Base-by-base conservation (phyloP, 208 protist species). In the Wallacemonas collosoma region DNA sequence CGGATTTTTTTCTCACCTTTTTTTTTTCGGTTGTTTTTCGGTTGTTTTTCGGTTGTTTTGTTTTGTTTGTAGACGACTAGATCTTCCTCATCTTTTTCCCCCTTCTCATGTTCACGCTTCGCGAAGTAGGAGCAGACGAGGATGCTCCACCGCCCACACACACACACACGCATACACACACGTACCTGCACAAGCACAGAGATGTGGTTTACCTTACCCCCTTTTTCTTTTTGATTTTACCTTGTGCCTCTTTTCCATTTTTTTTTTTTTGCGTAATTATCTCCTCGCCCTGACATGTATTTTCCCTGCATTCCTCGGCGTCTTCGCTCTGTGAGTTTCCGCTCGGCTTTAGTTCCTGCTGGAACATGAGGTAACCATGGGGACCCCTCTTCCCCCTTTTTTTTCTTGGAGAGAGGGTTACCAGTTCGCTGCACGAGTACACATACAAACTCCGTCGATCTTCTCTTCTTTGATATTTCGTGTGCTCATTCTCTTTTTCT, bases 31-130 rank as follows among this genome's bases (percentile, higher is more conserved):
- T 11, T 66, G 45, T 53, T 68, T 47, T 48, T 53, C 7, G 17
- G 2, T 57, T 36, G 11, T 38, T n/a, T 69, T n/a, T 69, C 1
- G 60, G 60, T 63, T 53, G 35, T 77, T 64, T 69, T 80, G 63
- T 76, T 67, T 35, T 38, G 56, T 81, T 72, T 73, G 43, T 76
- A 45, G 53, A 71, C 51, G 17, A 14, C 35, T 76, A 57, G 50
- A 65, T 64, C 15, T 72, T 63, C 65, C 55, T 64, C 56, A 47
- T 65, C 15, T 64, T 38, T 65, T 9, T 39, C 39, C 12, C 7
- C 6, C 43, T 54, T 60, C 26, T 38, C 4, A 36, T 62, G 12
- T 57, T 17, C 15, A 17, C 14, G 11, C 67, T 50, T 12, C 8
- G 6, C 62, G 11, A 45, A 39, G 47, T 3, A 54, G 38, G n/a